phyloP scores from a whole-genome alignment of 805 yeast species.

The Saturnispora dispora region DNA sequence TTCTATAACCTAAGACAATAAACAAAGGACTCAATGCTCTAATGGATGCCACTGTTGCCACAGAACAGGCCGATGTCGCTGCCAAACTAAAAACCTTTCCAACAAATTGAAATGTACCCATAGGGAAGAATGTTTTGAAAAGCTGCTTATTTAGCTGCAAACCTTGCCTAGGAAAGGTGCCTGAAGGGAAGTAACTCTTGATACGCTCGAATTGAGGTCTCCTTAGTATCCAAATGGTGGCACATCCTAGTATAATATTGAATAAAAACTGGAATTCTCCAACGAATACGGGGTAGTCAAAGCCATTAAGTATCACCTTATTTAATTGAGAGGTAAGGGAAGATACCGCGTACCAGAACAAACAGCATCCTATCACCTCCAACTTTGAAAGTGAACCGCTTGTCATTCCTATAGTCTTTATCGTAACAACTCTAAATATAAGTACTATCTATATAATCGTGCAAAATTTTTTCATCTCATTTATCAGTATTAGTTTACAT shows the following conservation, averaged over 20 bases:
- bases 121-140: slow-evolving; percentile 45
- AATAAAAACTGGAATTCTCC: slow-evolving; percentile 56
- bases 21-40: slow-evolving; percentile 58
- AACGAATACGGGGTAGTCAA: slow-evolving; percentile 53
- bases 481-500: not conserved
- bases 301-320: slow-evolving; percentile 42
- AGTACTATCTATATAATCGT: not conserved
- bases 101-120: slow-evolving; percentile 56
- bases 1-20: slow-evolving; percentile 47
- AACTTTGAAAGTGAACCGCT: not conserved
- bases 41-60: slow-evolving; percentile 64
- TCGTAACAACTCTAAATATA: not conserved
- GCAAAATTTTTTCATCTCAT: not conserved
- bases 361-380: slow-evolving; percentile 4
- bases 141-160: slow-evolving; percentile 29
- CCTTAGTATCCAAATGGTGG: slow-evolving; percentile 11
- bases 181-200: slow-evolving; percentile 36
- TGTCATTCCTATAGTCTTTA: not conserved
- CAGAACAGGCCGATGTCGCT: slow-evolving; percentile 57
- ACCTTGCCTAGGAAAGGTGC: slow-evolving; percentile 40
- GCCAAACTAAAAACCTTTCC: slow-evolving; percentile 56
- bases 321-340: slow-evolving; percentile 59
- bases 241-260: slow-evolving; percentile 30
- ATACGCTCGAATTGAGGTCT: slow-evolving; percentile 9
- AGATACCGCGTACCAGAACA: slow-evolving; percentile 54